These are phyloP conservation scores for Apiotrichum brassicae DNA, from an alignment of 1,284 basidiomycete genomes.

Conservation along the genomic window DNA sequence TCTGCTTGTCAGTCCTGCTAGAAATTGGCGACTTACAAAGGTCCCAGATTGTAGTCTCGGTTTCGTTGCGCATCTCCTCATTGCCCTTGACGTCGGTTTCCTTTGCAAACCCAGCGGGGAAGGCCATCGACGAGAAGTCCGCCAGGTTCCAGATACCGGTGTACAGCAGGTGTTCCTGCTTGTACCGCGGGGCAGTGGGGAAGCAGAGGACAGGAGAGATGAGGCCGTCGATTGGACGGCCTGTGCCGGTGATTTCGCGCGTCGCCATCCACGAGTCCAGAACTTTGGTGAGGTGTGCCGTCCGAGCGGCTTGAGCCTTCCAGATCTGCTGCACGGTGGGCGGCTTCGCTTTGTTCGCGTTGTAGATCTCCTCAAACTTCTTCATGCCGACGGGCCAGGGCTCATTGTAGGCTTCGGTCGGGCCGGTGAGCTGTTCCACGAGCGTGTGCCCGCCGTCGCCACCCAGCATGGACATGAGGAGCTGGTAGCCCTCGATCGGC, in stretches of 20 bases:
- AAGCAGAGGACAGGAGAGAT: neutral
- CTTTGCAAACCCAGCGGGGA: conserved; percentile 58
- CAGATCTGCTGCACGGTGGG: conserved; percentile 3
- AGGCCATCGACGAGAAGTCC: conserved; percentile 57
- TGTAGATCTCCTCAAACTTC: conserved; percentile 3
- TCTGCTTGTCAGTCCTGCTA: conserved; percentile 45
- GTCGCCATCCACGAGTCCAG: conserved; percentile 1
- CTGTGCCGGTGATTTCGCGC: neutral
- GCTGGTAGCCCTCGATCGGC: neutral
- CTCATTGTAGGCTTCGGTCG: too few species aligned
- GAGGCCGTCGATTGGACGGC: conserved; percentile 6
- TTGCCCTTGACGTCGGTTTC: conserved; percentile 46
- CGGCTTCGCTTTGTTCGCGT: neutral
- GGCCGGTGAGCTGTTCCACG: neutral
- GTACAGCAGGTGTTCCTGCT: neutral
- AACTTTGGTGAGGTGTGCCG: neutral
- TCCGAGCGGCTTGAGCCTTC: conserved; percentile 2
- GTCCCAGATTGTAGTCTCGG: conserved; percentile 52
- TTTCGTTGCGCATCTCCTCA: conserved; percentile 46
- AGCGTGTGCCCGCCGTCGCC: conserved; percentile 14
- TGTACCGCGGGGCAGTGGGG: neutral
- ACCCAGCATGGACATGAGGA: conserved; percentile 4
- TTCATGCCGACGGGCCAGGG: conserved; percentile 14
- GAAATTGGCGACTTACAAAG: conserved; percentile 49
- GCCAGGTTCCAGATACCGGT: conserved; percentile 14